Percentiles rank a stretch among this genome's conserved stretches.
These are phyloP conservation scores for Epichloe coenophiala DNA, from an alignment of 2,329 filamentous ascomycete genomes.

Conservation along the genomic window DNA sequence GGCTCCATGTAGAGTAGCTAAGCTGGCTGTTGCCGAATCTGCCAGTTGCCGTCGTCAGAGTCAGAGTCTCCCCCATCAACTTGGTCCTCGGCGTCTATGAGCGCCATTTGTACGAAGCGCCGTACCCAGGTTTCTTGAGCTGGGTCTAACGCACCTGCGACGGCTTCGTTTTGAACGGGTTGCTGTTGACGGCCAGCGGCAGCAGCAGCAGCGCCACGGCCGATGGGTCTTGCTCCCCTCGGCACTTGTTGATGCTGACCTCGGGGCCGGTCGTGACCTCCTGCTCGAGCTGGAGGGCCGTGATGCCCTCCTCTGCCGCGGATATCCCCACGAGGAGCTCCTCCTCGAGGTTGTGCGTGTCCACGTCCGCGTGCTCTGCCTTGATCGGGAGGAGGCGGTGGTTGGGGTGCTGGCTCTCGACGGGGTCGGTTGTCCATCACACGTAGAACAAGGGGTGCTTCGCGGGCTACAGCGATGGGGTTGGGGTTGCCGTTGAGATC, in stretches of 20 bases:
- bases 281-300: neutral
- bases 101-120: slow-evolving; percentile 39
- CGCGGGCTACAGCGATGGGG: slow-evolving; percentile 34
- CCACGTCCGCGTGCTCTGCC: neutral
- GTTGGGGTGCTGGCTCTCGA: slow-evolving; percentile 8
- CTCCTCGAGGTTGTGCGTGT: neutral
- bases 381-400: neutral
- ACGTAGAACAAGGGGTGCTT: slow-evolving; percentile 43
- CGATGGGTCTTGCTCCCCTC: neutral
- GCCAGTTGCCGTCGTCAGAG: slow-evolving; percentile 15
- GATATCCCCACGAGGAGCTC: neutral
- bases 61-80: slow-evolving; percentile 27
- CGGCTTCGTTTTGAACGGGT: neutral
- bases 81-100: slow-evolving; percentile 39
- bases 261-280: neutral
- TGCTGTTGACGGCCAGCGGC: neutral
- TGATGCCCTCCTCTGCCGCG: neutral
- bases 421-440: slow-evolving; percentile 29
- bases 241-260: neutral
- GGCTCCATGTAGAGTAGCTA: neutral
- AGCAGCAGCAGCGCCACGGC: neutral
- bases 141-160: slow-evolving; percentile 26
- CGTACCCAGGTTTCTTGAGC: slow-evolving; percentile 38
- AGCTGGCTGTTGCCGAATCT: neutral
- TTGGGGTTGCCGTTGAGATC: slow-evolving; percentile 15